Base-by-base conservation (phyloP, 331 rosid species). In the Malus hybrid region DNA sequence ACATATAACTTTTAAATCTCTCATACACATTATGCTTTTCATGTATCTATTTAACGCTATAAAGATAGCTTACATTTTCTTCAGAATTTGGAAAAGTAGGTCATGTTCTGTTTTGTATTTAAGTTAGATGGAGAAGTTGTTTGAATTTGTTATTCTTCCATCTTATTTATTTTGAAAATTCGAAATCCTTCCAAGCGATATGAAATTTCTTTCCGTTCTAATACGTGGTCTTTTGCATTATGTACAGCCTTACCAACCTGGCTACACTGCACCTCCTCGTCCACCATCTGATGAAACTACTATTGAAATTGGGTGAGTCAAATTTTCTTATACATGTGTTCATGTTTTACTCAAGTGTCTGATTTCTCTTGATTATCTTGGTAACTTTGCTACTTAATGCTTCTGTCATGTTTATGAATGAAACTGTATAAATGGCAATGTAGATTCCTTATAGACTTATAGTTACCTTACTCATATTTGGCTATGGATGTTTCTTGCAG, bases 161-260 rank as follows among this genome's bases (percentile, higher is more conserved):
- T 24, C 39, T 16, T 63, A 60, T 19, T 3, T 34, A 72, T 36
- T 72, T 2, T 22, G 14, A 26, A 29, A 56, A 7, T 6, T 36
- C 26, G 20, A 15, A 56, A 44, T 26, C 19, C 13, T 32, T 52
- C 56, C 20, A 60, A 56, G 61, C 6, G 0, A 13, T 78, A 26
- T 20, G 67, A 29, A 19, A 55, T 65, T 61, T 66, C 24, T 34
- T 60, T 69, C 61, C 6, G 22, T 58, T n/a, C 71, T 76, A 79
- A 63, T 71, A 70, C 20, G 53, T 33, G 75, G 5, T 39, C 53
- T 19, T 70, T 39, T 39, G 52, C 61, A 63, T 57, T 71, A 66
- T 76, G n/a, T 44, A 32, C 90, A 92, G 98, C 82, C 94, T 70
- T 93, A 93, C 76, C 93, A 93, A 68, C 89, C 98, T 77, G 97